Conservation (phyloP, 441 rosid species). For the Populus hybrid region DNA sequence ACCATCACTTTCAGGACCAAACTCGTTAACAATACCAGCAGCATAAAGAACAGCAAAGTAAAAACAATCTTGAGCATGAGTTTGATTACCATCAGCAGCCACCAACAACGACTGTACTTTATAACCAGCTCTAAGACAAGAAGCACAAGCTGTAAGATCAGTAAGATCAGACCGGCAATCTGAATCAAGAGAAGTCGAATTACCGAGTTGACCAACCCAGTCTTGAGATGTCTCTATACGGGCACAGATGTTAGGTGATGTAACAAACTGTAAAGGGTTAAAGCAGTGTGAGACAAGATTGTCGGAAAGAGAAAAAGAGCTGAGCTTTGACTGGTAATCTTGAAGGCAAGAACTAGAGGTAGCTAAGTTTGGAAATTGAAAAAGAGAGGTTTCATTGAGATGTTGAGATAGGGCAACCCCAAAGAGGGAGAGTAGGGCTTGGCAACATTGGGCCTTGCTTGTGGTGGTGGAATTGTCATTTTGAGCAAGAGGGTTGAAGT, state of each 20-base stretch:
- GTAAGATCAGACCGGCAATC: conserved; percentile 62
- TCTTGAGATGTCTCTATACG: conserved; percentile 56
- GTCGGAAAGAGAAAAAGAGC: conserved; percentile 44
- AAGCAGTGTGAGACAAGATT: conserved; percentile 52
- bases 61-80: too few species aligned
- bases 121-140: too few species aligned
- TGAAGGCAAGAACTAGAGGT: conserved; percentile 62
- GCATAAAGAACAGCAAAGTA: too few species aligned
- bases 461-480: not conserved
- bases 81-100: too few species aligned
- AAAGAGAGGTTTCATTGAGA: conserved; percentile 61
- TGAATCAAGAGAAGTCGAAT: conserved; percentile 49
- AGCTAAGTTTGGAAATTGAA: conserved; percentile 52
- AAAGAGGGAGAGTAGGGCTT: conserved; percentile 45
- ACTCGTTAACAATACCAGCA: too few species aligned
- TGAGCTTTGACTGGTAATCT: conserved; percentile 51
- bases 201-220: conserved; percentile 56
- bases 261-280: conserved; percentile 50
- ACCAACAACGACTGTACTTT: too few species aligned
- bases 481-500: conserved; percentile 15
- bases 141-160: conserved; percentile 51
- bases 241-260: conserved; percentile 33
- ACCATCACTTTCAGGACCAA: too few species aligned
- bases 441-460: conserved; percentile 43
- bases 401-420: conserved; percentile 57